Conservation (phyloP, 192 early-diverging fungal genomes). For the Backusella tuberculispora region DNA sequence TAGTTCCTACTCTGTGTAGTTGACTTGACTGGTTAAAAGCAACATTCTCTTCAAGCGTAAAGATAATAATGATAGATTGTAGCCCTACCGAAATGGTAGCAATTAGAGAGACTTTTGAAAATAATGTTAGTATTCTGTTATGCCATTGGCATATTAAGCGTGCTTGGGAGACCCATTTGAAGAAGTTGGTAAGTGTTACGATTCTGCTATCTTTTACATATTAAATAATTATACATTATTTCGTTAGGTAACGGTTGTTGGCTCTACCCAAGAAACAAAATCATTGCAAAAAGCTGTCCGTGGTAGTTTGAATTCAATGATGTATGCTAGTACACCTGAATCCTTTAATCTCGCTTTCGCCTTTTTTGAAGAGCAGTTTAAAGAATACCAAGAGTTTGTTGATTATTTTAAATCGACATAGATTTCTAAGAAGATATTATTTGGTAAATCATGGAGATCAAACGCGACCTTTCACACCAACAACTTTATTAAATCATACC, state of each 20-base stretch:
- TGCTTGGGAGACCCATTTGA: neutral
- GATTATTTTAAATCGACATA: too few species aligned
- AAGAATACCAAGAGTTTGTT: neutral
- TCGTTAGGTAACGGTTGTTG: neutral
- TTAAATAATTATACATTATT: neutral
- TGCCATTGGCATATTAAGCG: slow-evolving; percentile 23
- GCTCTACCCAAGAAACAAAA: neutral
- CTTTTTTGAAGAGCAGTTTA: neutral
- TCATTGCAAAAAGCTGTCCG: neutral
- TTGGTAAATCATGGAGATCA: neutral
- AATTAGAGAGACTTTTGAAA: neutral
- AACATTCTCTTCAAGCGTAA: neutral
- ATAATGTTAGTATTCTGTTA: neutral
- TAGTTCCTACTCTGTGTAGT: neutral
- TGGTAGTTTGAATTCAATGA: neutral
- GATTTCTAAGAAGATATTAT: neutral
- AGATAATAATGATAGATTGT: slow-evolving; percentile 5
- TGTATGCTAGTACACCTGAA: neutral
- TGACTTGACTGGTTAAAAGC: neutral
- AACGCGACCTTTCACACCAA: neutral
- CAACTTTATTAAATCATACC: neutral
- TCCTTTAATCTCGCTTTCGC: neutral
- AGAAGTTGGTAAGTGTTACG: neutral
- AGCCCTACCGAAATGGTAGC: neutral
- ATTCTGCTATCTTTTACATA: neutral